Base-by-base conservation (phyloP, 805 yeast species). In the Ogataea angusta region DNA sequence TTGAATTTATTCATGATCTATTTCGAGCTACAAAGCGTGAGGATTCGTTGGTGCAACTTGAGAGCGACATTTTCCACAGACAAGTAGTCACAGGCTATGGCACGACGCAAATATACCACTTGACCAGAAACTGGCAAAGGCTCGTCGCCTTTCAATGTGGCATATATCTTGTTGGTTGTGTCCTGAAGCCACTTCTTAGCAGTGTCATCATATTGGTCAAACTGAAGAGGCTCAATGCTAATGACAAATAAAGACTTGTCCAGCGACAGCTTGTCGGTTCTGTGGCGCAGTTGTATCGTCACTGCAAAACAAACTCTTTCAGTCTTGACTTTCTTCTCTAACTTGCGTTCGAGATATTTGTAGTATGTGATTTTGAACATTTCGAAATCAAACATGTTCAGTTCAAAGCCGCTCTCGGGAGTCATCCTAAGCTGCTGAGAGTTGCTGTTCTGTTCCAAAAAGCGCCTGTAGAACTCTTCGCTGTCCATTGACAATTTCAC, bases 1-100 rank as follows among this genome's bases (percentile, higher is more conserved):
- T 19, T 19, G 10, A 19, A 19, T 19, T 7, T 19, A 19, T 19
- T 19, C 21, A 19, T 19, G 10, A 19, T 19, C 26, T 38, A 18
- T 14, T 21, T 32, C 6, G 18, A 29, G 28, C 13, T 33, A 29
- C 43, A 34, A 5, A 34, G 10, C 6, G 38, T 43, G 26, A 42
- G 43, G 39, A 54, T 31, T 33, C 40, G 32, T 10, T 30, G 10
- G 32, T 57, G 62, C 16, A 57, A 31, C 25, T 43, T 42, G 15
- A 25, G 35, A 7, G 56, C 40, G 26, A 57, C 52, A 10, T 34
- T 21, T 2, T 31, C 49, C 10, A 57, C 49, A 12, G 42, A 27
- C 15, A 23, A 35, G 37, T 49, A 52, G 33, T 58, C 59, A 43
- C 65, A 61, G 3, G 57, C 59, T 2, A 62, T 33, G 1, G 53